Conservation (phyloP, 208 protist genomes). For the Angomonas ambiguus region DNA sequence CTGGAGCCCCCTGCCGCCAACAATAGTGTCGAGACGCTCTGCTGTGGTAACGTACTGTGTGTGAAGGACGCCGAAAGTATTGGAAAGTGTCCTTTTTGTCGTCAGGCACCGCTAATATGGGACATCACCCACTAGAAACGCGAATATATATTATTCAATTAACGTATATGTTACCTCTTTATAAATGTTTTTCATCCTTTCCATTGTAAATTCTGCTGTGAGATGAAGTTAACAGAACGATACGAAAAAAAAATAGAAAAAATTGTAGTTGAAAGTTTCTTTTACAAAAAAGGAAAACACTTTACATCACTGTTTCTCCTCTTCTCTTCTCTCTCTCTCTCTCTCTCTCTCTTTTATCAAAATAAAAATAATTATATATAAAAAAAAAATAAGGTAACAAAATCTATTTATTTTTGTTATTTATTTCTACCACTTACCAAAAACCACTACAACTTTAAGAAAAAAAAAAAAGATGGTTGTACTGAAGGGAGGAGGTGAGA, state of each 20-base stretch:
- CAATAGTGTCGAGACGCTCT: slow-evolving; percentile 73
- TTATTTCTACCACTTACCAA: not conserved
- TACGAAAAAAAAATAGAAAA: slow-evolving; percentile 3
- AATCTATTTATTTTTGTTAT: slow-evolving; percentile 17
- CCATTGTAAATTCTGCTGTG: not conserved
- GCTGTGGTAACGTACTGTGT: slow-evolving; percentile 81
- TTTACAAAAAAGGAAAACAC: no score
- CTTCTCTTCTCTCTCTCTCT: no score
- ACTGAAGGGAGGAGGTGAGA: slow-evolving; percentile 70
- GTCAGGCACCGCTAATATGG: slow-evolving; percentile 75
- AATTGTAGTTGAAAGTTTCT: not conserved
- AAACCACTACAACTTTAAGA: not conserved
- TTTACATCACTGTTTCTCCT: no score
- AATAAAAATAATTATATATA: no score
- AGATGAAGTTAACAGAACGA: not conserved
- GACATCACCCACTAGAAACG: slow-evolving; percentile 50
- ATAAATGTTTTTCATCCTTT: not conserved
- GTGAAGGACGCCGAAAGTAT: slow-evolving; percentile 72
- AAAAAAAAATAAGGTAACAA: no score
- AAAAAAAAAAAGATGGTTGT: slow-evolving; percentile 44
- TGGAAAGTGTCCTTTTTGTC: slow-evolving; percentile 79
- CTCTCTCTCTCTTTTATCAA: slow-evolving; percentile 18
- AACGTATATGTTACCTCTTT: not conserved
- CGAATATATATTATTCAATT: not conserved
- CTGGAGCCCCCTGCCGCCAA: slow-evolving; percentile 51